Evolutionary conservation across 176 grass and related monocot genomes (phyloP), one percentile per base, ranked within the genome.

Genomic region (Avena eriantha): DNA sequence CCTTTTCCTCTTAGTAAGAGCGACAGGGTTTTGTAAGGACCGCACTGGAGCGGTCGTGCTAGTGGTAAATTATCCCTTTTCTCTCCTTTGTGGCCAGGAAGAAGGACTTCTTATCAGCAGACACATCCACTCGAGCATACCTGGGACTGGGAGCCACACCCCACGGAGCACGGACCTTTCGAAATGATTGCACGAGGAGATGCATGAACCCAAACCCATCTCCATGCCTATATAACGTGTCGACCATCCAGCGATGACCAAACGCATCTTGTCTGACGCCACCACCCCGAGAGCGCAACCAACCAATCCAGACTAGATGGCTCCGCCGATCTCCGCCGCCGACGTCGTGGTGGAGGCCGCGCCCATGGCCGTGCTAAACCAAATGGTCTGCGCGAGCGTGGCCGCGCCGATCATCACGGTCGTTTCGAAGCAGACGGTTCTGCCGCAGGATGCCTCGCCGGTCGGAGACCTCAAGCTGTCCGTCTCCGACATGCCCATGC

Each of bases 401-500:
- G 35, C 75, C 6, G 23, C 69, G 71, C 21, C 80, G 67, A n/a
- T 3, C 14, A 77, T 95, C 18, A 77, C 50, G 0, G 71, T 95
- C 14, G 67, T 92, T 4, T 95, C 93, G 5, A 95, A 89, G 47
- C 76, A 83, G 60, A 77, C 74, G 19, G 86, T 98, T 3, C 55
- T 51, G 0, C 91, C 96, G 0, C 90, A 70, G 21, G 33, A 16
- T 14, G 63, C 66, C 4, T 74, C 86, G 45, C 7, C 60, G 19
- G 45, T 91, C 2, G 78, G 75, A 5, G 90, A 95, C 59, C 89
- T 98, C 36, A 92, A 80, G 78, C 96, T 95, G 9, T 95, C 96
- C 7, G 96, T 95, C 16, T 98, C 96, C 18, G 96, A 98, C 90
- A 90, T 98, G 51, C 96, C 96, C 41, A 98, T 98, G 96, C 93